phyloP scores from a whole-genome alignment of 305 asterid species.

The Fraxinus xanthoxyloides region DNA sequence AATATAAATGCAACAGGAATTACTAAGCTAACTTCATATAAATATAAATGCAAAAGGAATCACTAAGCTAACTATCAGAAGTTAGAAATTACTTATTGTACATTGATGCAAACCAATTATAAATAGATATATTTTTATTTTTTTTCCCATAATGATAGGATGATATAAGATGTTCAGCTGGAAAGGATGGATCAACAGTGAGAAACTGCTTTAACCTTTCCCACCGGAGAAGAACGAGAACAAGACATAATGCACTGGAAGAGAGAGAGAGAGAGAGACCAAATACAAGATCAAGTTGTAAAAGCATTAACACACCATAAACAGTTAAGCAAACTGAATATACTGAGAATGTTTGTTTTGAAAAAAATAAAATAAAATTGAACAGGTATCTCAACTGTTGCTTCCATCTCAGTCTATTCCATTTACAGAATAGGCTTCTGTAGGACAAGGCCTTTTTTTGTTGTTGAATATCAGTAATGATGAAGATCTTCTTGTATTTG shows the following conservation, averaged over 20 bases:
- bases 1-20: neutral
- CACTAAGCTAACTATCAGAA: neutral
- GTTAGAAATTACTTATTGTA: neutral
- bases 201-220: neutral
- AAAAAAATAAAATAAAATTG: no score
- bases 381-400: neutral
- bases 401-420: neutral
- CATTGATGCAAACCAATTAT: neutral
- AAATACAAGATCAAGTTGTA: neutral
- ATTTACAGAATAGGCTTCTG: neutral
- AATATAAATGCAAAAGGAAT: conserved; percentile 1
- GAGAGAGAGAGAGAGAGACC: neutral
- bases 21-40: neutral
- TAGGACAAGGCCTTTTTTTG: neutral
- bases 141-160: neutral
- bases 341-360: neutral
- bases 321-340: neutral
- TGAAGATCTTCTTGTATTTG: neutral
- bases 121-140: neutral
- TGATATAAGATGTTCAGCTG: neutral
- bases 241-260: neutral
- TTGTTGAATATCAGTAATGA: neutral
- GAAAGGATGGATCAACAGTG: neutral
- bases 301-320: neutral
- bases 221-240: neutral